These are phyloP conservation scores for Ophiostoma sp. DNA, from an alignment of 2,329 filamentous ascomycete species.

Conservation along the genomic window DNA sequence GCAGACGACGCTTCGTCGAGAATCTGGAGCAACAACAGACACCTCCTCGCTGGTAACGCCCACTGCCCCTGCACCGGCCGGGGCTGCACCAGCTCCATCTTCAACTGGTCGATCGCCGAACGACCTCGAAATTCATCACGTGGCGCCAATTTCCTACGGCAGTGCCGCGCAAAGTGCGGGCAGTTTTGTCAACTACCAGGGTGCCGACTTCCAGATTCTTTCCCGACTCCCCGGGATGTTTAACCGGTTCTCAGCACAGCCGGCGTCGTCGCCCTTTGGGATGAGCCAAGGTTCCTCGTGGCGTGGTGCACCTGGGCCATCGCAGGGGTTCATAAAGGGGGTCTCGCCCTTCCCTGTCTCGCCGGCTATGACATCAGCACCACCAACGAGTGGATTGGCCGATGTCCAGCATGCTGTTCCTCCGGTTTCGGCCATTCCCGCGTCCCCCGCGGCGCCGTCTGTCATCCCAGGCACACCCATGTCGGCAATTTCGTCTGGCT, in stretches of 20 bases:
- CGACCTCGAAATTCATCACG: constrained; percentile 56
- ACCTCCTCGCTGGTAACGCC: neutral
- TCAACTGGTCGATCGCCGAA: neutral
- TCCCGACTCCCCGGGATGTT: constrained; percentile 50
- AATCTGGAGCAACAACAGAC: neutral
- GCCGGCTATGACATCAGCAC: neutral
- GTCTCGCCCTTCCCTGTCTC: constrained; percentile 30
- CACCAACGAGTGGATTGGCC: neutral
- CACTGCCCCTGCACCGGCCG: neutral
- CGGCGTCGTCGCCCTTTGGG: constrained; percentile 20
- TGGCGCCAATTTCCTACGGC: constrained; percentile 41
- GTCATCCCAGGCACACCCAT: constrained; percentile 19
- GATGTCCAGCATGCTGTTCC: neutral
- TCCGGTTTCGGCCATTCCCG: neutral
- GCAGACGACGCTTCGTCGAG: neutral
- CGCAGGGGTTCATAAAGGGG: constrained; percentile 25
- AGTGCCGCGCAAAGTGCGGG: constrained; percentile 31
- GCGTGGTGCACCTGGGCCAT: constrained; percentile 30
- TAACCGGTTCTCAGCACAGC: constrained; percentile 36
- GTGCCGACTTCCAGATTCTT: constrained; percentile 46
- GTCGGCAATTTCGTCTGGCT: neutral
- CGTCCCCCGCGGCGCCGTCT: neutral
- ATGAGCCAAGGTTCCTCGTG: constrained; percentile 22
- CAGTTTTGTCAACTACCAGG: constrained; percentile 43
- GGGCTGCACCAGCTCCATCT: neutral